Percentiles rank a stretch among this genome's conserved stretches.
Conservation (phyloP, 1,139 yeast genomes). For the Debaryomyces singareniensis region DNA sequence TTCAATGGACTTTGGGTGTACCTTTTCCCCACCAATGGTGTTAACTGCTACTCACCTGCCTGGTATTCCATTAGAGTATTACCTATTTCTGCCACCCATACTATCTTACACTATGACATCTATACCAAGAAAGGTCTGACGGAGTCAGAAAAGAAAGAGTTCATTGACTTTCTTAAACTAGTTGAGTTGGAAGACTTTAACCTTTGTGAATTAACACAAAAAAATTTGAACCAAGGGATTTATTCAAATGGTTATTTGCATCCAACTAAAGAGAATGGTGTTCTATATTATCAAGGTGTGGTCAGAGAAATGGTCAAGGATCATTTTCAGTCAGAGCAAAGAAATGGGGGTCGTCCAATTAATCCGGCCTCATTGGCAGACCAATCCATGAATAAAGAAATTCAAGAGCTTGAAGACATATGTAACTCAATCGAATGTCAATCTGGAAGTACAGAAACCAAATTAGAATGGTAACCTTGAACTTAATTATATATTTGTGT, state of each 20-base stretch:
- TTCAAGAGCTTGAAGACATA: slow-evolving; percentile 43
- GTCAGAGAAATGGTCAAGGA: slow-evolving; percentile 55
- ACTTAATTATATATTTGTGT: too few relatives aligned
- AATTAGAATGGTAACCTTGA: not conserved
- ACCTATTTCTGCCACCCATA: slow-evolving; percentile 46
- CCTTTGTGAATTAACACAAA: slow-evolving; percentile 52
- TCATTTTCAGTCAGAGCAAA: slow-evolving; percentile 41
- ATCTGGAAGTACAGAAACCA: slow-evolving; percentile 11
- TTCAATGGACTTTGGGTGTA: slow-evolving; percentile 60
- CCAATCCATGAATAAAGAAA: slow-evolving; percentile 31
- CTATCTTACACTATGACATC: slow-evolving; percentile 54
- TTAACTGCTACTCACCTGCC: slow-evolving; percentile 61
- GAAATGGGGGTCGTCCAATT: slow-evolving; percentile 32
- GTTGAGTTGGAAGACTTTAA: slow-evolving; percentile 58
- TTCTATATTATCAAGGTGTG: slow-evolving; percentile 47
- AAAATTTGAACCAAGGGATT: slow-evolving; percentile 54
- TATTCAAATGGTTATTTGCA: slow-evolving; percentile 53
- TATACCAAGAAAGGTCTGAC: slow-evolving; percentile 54
- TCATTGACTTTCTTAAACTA: slow-evolving; percentile 55
- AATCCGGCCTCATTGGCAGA: slow-evolving; percentile 47
- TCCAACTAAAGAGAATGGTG: slow-evolving; percentile 55
- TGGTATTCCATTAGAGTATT: slow-evolving; percentile 59
- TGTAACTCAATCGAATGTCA: slow-evolving; percentile 46
- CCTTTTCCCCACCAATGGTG: slow-evolving; percentile 51
- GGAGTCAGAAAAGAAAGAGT: slow-evolving; percentile 47